phyloP scores from a whole-genome alignment of 352 stramenopile species.

The Blastocystis sp. region DNA sequence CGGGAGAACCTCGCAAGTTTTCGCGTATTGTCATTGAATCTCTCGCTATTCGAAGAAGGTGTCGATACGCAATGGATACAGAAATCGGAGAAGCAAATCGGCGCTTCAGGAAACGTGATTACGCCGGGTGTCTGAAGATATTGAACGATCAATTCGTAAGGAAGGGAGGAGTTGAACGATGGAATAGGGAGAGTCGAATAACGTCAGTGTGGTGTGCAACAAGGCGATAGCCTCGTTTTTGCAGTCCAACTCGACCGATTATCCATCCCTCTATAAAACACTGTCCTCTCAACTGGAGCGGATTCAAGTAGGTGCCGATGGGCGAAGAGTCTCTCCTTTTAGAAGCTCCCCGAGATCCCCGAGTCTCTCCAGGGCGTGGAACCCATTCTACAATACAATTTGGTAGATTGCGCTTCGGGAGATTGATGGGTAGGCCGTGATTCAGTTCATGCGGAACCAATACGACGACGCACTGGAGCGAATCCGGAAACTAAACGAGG shows the following conservation, averaged over 20 bases:
- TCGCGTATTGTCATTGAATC: background rate
- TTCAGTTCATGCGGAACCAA: background rate
- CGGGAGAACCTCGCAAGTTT: background rate
- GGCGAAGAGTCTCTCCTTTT: background rate
- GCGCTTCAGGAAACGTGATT: constrained; percentile 22
- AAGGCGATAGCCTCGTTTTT: constrained; percentile 29
- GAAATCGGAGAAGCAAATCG: background rate
- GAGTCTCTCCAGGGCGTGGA: background rate
- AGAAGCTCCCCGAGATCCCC: background rate
- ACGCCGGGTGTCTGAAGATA: background rate
- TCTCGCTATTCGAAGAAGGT: background rate
- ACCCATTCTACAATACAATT: constrained; percentile 1
- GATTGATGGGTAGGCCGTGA: background rate
- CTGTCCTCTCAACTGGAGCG: background rate
- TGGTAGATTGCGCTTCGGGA: background rate
- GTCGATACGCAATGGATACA: background rate
- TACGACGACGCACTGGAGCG: background rate
- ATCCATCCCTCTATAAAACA: background rate
- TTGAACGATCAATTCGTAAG: constrained; percentile 23
- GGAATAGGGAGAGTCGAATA: constrained; percentile 7
- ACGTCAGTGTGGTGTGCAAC: background rate
- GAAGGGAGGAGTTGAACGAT: background rate
- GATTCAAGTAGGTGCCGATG: no score
- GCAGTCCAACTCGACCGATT: background rate
- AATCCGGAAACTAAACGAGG: background rate